These are phyloP conservation scores for Taphrina pruni DNA, from an alignment of 1,139 yeast species.

Conservation along the genomic window DNA sequence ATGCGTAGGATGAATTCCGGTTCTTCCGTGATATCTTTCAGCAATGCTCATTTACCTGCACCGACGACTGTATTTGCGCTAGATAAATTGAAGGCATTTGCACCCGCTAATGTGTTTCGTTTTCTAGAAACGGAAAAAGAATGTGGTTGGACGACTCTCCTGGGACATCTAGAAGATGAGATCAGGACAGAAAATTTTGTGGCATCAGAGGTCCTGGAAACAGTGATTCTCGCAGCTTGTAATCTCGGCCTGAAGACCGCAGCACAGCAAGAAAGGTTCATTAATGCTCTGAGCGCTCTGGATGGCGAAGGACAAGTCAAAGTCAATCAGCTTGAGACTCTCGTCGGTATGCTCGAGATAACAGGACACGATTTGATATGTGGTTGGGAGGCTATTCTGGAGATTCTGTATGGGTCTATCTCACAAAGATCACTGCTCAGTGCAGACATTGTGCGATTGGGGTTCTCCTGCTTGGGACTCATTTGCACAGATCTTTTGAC, in stretches of 20 bases:
- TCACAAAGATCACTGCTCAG: neutral
- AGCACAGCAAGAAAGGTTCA: conserved; percentile 21
- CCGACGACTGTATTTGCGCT: conserved; percentile 13
- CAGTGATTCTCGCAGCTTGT: conserved; percentile 8
- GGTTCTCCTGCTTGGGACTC: conserved; percentile 38
- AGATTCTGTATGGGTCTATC: neutral
- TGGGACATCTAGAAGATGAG: conserved; percentile 12
- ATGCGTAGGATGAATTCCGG: neutral
- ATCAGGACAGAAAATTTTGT: conserved; percentile 14
- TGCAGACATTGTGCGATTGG: conserved; percentile 33
- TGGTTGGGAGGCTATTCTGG: conserved; percentile 28
- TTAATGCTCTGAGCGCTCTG: conserved; percentile 12
- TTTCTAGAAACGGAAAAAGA: conserved; percentile 5
- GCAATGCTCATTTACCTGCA: neutral
- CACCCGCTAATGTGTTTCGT: neutral
- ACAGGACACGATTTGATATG: conserved; percentile 25
- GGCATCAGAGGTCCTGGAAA: conserved; percentile 25
- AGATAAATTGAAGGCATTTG: conserved; percentile 1
- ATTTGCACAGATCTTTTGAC: conserved; percentile 38
- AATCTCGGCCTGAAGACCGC: neutral
- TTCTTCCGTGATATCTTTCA: neutral
- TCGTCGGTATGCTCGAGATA: conserved; percentile 15
- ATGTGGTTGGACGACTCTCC: conserved; percentile 19
- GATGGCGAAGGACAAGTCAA: conserved; percentile 5
- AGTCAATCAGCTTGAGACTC: conserved; percentile 19